Percentiles rank a stretch among this genome's conserved stretches.
Conservation (phyloP, 1,284 basidiomycete species). For the Cystobasidium pallidum region DNA sequence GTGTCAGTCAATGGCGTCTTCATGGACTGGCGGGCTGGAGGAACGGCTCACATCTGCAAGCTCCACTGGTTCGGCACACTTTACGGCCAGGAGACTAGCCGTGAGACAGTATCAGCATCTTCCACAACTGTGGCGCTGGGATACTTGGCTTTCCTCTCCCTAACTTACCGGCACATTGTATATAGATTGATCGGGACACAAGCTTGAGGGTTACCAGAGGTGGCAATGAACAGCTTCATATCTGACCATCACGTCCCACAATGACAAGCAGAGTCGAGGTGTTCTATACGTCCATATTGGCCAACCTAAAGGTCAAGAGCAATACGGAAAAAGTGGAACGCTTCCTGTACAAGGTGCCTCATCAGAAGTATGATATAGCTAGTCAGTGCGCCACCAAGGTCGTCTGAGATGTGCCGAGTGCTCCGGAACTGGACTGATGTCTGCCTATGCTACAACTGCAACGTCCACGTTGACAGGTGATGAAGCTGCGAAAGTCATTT, state of each 20-base stretch:
- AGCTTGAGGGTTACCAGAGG: neutral
- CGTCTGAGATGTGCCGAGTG: no score
- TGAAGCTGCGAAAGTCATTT: conserved; percentile 38
- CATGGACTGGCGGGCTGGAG: neutral
- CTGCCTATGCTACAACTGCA: no score
- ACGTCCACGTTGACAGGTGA: conserved; percentile 3
- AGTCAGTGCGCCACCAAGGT: conserved; percentile 17
- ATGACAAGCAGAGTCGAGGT: conserved; percentile 44
- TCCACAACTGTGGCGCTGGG: no score
- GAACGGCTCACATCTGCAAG: conserved; percentile 44
- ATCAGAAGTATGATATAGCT: conserved; percentile 35
- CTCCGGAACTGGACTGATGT: neutral
- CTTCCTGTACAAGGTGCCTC: conserved; percentile 38
- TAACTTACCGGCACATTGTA: conserved; percentile 35
- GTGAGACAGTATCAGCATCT: neutral
- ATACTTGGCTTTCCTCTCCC: neutral
- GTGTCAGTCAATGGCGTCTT: conserved; percentile 25
- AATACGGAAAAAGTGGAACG: conserved; percentile 38
- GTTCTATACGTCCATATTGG: conserved; percentile 41
- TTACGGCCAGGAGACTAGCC: conserved; percentile 51
- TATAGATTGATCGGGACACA: conserved; percentile 8
- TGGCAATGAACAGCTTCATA: neutral
- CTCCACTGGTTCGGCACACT: conserved; percentile 50
- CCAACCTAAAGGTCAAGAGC: conserved; percentile 37
- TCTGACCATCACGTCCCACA: neutral